Evolutionary conservation across 352 stramenopile genomes (phyloP).

Genomic region (Globisporangium nagaii): DNA sequence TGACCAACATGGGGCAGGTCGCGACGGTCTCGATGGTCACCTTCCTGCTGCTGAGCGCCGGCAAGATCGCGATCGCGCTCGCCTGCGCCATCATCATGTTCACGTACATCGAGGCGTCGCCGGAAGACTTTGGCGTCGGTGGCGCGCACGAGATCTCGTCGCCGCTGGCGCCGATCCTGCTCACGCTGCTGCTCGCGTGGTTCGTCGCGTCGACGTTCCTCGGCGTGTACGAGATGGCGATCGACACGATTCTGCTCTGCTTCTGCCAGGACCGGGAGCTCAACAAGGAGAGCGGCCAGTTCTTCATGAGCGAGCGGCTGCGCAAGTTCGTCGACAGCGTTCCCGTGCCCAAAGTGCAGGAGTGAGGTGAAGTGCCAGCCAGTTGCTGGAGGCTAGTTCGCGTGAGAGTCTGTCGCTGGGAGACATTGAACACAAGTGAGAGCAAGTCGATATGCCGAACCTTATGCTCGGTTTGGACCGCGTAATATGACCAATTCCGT

Average conservation of each 20-base stretch:
- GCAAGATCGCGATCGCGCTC: conserved; percentile 83
- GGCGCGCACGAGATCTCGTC: conserved; percentile 68
- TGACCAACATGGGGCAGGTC: conserved; percentile 86
- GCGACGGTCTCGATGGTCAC: conserved; percentile 87
- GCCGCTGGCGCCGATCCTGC: conserved; percentile 78
- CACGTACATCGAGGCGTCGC: conserved; percentile 51
- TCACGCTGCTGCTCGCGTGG: conserved; percentile 90
- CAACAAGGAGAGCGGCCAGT: conserved; percentile 65
- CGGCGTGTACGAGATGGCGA: conserved; percentile 93
- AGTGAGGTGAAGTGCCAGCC: neutral
- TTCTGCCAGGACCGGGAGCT: conserved; percentile 91
- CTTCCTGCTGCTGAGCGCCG: conserved; percentile 89
- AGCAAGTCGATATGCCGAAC: no score
- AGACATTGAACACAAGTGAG: no score
- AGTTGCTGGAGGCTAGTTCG: neutral
- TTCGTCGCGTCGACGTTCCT: conserved; percentile 93
- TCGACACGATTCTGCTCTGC: conserved; percentile 94
- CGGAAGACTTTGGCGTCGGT: conserved; percentile 42
- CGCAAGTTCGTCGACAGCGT: conserved; percentile 65
- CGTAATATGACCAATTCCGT: no score
- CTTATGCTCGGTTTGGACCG: no score
- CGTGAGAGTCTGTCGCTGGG: no score
- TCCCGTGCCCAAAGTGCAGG: conserved; percentile 17
- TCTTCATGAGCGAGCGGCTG: conserved; percentile 79
- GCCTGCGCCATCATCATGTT: conserved; percentile 54